Evolutionary conservation across 345 rosid genomes (phyloP), one percentile per base, ranked within the genome.

Genomic region (Passiflora organensis): DNA sequence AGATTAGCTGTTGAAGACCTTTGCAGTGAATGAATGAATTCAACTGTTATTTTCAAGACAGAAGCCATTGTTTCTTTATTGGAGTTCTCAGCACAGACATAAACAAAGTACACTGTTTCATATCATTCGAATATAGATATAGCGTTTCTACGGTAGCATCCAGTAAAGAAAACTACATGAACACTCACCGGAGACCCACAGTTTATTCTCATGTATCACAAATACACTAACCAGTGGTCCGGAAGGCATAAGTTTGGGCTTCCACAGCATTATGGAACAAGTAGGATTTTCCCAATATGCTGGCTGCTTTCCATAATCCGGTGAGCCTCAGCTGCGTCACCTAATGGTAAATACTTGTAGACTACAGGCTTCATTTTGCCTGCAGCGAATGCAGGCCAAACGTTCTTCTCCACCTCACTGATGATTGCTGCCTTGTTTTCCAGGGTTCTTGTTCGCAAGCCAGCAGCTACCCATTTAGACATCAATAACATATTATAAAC

Each of bases 271-370:
- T 65, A 87, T 6, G 84, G 63, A 47, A 75, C 55, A 34, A 87
- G 96, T 53, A 91, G 37, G 59, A 91, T 87, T 73, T 91, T 91
- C 38, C 98, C 95, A 14, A 81, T 68, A 53, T 91, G 98, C 48
- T 59, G 37, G 70, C 88, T 79, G 55, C 90, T 85, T 76, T 87
- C 96, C 78, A 87, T 75, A 17, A 83, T 84, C 49, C 68, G 73
- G 68, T 85, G 96, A 58, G 75, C 89, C 60, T 85, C 87, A 18
- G 81, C 89, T 13, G 85, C 91, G 67, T 82, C 67, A 0, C 79
- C 63, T 43, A 85, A 60, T 17, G 84, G 84, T 41, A 89, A 59
- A 13, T 51, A 59, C 66, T 72, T 80, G 73, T 80, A 53, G 19
- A 83, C 70, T 58, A 89, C 72, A 10, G 95, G 89, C 69, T 85